Percentiles rank a stretch among this genome's conserved stretches.
Conservation (phyloP, 345 rosid genomes). For the Populus alba region DNA sequence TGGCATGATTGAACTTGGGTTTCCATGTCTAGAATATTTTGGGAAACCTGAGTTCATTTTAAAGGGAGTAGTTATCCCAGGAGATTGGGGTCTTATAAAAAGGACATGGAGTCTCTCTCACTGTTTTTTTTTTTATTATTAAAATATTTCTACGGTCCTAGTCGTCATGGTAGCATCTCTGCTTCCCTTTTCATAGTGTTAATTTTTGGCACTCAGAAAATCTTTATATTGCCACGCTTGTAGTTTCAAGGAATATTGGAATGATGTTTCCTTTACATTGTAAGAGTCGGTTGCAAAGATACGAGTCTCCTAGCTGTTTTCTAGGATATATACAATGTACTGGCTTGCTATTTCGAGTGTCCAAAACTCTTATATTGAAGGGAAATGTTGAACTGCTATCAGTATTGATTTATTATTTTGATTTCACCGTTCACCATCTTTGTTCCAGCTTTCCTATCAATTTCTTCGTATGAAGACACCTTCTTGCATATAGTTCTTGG, state of each 20-base stretch:
- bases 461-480: too few species aligned
- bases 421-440: neutral
- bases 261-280: neutral
- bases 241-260: slow-evolving; percentile 7
- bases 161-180: neutral
- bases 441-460: too few species aligned
- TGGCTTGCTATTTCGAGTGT: neutral
- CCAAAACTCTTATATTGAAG: neutral
- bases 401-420: neutral
- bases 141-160: neutral
- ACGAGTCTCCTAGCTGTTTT: neutral
- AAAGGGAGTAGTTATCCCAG: neutral
- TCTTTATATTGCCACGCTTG: neutral
- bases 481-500: too few species aligned
- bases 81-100: slow-evolving; percentile 15
- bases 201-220: slow-evolving; percentile 24
- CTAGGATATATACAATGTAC: neutral
- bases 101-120: neutral
- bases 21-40: slow-evolving; percentile 13
- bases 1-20: slow-evolving; percentile 15
- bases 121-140: neutral
- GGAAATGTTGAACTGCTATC: neutral
- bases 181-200: slow-evolving; percentile 5
- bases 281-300: neutral
- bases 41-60: slow-evolving; percentile 13